phyloP scores from a whole-genome alignment of 164 flowering plant genomes.

The Tinospora cordifolia region DNA sequence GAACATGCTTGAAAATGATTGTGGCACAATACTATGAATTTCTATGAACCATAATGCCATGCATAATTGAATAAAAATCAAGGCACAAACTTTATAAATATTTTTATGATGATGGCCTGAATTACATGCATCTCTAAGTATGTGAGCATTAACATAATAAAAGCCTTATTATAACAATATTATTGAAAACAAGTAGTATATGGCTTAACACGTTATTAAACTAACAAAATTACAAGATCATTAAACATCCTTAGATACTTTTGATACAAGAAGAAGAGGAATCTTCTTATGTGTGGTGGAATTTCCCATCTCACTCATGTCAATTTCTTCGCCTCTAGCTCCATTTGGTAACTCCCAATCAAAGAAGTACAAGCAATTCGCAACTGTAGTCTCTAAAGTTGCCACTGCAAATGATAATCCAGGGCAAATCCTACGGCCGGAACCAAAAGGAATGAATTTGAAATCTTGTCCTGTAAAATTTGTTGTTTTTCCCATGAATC shows the following conservation, averaged over 20 bases:
- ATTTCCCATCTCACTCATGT: conserved; percentile 10
- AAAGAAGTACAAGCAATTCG: conserved; percentile 16
- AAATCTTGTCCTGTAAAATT: conserved; percentile 19
- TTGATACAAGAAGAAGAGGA: conserved; percentile 10
- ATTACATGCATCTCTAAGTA: no score
- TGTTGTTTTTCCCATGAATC: neutral
- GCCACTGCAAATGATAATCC: conserved; percentile 5
- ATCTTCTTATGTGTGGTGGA: neutral
- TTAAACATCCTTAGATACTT: neutral
- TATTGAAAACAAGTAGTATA: no score
- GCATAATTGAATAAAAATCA: no score
- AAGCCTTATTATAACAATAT: no score
- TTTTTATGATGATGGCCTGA: no score
- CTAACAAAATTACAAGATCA: no score
- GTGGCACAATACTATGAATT: no score
- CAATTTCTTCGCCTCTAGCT: neutral
- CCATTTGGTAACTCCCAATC: conserved; percentile 16
- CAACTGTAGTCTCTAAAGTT: conserved; percentile 5
- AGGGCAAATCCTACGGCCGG: conserved; percentile 18
- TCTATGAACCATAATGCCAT: no score
- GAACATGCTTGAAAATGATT: no score
- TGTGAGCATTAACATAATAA: no score
- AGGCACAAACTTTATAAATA: no score
- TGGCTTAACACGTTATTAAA: no score
- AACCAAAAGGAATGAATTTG: conserved; percentile 17